Conservation (phyloP, 257 asterid species). For the Echium plantagineum region DNA sequence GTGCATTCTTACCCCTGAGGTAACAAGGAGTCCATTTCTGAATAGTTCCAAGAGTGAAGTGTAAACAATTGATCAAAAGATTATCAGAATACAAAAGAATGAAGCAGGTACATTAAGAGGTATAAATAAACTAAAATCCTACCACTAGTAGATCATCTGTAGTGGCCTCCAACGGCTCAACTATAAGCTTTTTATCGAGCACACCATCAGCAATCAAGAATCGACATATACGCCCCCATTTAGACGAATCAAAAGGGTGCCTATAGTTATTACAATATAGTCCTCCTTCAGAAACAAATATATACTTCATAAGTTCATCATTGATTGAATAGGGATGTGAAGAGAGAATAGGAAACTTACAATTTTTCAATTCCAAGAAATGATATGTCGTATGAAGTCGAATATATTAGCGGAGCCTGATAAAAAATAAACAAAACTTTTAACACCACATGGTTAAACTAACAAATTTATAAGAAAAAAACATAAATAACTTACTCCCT, state of each 20-base stretch:
- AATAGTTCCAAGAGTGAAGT: too few relatives aligned
- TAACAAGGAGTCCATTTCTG: too few relatives aligned
- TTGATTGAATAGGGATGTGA: not conserved
- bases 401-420: slow-evolving; percentile 79
- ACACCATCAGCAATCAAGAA: slow-evolving; percentile 56
- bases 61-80: too few relatives aligned
- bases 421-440: not conserved
- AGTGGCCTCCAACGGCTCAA: slow-evolving; percentile 86
- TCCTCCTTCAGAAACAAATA: not conserved
- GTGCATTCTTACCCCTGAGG: too few relatives aligned
- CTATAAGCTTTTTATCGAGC: slow-evolving; percentile 43
- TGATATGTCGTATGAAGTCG: slow-evolving; percentile 68
- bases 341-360: slow-evolving; percentile 26
- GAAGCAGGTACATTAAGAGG: not conserved
- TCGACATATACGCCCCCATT: slow-evolving; percentile 91
- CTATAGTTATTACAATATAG: slow-evolving; percentile 27
- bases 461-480: not conserved
- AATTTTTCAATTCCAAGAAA: slow-evolving; percentile 82
- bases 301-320: not conserved
- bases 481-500: not conserved
- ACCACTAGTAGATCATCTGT: slow-evolving; percentile 92
- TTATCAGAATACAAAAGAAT: too few relatives aligned
- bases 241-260: slow-evolving; percentile 97
- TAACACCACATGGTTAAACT: not conserved
- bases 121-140: slow-evolving; percentile 12